These are phyloP conservation scores for Trypanosoma congolense DNA, from an alignment of 208 protist genomes.

Conservation along the genomic window DNA sequence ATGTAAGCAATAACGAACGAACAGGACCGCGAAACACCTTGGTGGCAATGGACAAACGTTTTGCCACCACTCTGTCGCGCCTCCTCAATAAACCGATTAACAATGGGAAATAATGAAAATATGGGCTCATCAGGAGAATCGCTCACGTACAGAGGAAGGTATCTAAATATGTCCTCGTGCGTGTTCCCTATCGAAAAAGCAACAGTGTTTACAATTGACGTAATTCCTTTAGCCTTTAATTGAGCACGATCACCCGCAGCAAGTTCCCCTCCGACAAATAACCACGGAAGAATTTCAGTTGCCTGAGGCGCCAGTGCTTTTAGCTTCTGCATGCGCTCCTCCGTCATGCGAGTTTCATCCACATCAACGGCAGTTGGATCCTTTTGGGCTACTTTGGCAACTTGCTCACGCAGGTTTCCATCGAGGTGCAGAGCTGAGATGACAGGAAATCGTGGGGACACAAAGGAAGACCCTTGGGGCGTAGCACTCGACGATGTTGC, in stretches of 20 bases:
- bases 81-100: constrained; percentile 85
- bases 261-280: constrained; percentile 78
- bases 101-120: constrained; percentile 81
- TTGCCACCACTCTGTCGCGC: constrained; percentile 44
- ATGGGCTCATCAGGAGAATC: constrained; percentile 90
- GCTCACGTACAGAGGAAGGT: constrained; percentile 74
- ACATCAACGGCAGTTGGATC: constrained; percentile 13
- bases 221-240: constrained; percentile 85
- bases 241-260: constrained; percentile 55
- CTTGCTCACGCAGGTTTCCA: constrained; percentile 7
- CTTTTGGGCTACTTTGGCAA: neutral
- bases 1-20: constrained; percentile 89
- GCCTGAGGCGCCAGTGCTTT: constrained; percentile 51
- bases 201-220: constrained; percentile 91
- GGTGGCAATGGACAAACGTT: constrained; percentile 93
- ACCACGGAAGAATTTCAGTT: constrained; percentile 76
- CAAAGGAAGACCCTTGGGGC: constrained; percentile 7
- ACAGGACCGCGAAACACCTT: constrained; percentile 89
- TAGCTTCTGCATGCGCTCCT: constrained; percentile 62
- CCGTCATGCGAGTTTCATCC: constrained; percentile 53
- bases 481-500: constrained; percentile 8
- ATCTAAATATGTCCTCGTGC: constrained; percentile 73
- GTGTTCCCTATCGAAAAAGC: constrained; percentile 66
- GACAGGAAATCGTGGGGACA: constrained; percentile 10
- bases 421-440: constrained; percentile 17